Evolutionary conservation across 2,329 filamentous ascomycete genomes (phyloP).

Genomic region (Blumeria hordei): DNA sequence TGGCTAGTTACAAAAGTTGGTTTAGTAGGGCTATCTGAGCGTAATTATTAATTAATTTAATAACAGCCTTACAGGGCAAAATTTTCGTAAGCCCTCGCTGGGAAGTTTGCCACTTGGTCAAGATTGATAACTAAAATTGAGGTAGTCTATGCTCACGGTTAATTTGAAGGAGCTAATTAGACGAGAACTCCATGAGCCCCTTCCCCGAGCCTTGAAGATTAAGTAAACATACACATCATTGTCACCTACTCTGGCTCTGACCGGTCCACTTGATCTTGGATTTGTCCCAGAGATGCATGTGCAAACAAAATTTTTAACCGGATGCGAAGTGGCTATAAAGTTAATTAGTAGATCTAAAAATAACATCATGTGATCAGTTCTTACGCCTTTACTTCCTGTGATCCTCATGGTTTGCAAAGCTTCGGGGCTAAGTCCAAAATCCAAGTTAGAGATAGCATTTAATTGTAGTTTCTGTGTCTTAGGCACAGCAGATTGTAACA

Average conservation of each 20-base stretch:
- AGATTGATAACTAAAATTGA: too few relatives aligned
- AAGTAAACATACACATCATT: neutral
- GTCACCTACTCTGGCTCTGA: constrained; percentile 35
- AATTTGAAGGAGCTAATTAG: too few relatives aligned
- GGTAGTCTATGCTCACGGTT: too few relatives aligned
- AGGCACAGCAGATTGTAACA: constrained; percentile 80
- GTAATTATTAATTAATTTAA: too few relatives aligned
- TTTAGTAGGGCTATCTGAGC: too few relatives aligned
- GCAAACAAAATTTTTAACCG: constrained; percentile 66
- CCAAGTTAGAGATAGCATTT: constrained; percentile 63
- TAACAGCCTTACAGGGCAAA: too few relatives aligned
- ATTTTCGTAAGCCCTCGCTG: too few relatives aligned
- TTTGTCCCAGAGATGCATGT: constrained; percentile 41
- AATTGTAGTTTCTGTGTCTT: constrained; percentile 90
- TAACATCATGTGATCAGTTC: constrained; percentile 18
- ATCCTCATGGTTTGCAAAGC: constrained; percentile 84
- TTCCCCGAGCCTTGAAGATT: neutral
- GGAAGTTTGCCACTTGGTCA: too few relatives aligned
- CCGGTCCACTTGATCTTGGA: constrained; percentile 94
- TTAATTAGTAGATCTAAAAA: neutral
- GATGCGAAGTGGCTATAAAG: constrained; percentile 47
- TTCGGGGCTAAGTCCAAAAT: constrained; percentile 53
- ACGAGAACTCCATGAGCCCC: too few relatives aligned
- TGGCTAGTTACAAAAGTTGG: too few relatives aligned
- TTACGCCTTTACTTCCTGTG: constrained; percentile 64